Conservation (phyloP, 208 protist species). For the Naegleria gruberi region DNA sequence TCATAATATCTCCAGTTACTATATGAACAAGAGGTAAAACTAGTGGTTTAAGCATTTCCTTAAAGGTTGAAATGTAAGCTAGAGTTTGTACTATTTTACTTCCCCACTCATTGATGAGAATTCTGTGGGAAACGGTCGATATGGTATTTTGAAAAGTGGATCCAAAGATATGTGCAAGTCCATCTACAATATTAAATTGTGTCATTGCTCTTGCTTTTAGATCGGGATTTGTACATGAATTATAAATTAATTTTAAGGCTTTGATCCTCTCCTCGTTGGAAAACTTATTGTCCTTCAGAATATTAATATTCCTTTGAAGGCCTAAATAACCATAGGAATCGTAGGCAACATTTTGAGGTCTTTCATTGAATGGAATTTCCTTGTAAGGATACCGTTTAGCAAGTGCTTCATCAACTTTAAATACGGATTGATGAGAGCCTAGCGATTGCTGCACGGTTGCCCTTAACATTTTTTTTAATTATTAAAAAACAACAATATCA, state of each 20-base stretch:
- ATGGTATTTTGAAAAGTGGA: background rate
- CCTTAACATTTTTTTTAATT: background rate
- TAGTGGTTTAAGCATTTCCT: background rate
- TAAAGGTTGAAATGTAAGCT: background rate
- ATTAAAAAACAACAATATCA: background rate
- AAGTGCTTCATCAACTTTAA: background rate
- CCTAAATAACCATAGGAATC: background rate
- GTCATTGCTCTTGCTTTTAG: background rate
- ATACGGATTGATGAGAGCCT: background rate
- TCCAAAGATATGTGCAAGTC: background rate
- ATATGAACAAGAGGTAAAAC: background rate
- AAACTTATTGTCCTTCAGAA: background rate
- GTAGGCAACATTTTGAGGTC: background rate
- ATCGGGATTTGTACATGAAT: background rate
- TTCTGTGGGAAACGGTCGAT: background rate
- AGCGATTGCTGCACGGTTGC: background rate
- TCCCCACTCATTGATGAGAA: background rate
- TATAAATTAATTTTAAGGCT: background rate
- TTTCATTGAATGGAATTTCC: background rate
- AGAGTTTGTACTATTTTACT: background rate
- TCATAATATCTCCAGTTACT: background rate
- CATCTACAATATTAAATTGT: background rate
- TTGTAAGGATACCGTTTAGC: background rate
- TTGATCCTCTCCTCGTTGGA: background rate
- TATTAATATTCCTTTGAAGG: background rate